Evolutionary conservation across 2,329 filamentous ascomycete genomes (phyloP).

Genomic region (Sclerotiophoma versabilis): DNA sequence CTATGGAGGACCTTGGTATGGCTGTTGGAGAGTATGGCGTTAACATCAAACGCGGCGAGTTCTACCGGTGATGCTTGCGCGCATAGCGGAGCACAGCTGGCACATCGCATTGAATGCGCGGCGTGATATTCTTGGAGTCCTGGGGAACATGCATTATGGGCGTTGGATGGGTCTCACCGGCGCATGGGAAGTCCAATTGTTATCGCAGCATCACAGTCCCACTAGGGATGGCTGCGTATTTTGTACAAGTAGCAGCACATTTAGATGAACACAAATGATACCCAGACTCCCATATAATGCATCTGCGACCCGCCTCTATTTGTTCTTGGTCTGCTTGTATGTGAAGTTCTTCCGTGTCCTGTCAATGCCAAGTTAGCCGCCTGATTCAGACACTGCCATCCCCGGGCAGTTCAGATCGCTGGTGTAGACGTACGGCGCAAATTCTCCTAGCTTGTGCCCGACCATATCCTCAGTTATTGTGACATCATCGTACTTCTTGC

Average conservation of each 20-base stretch:
- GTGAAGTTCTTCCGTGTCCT: slow-evolving; percentile 73
- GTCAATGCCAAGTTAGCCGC: slow-evolving; percentile 17
- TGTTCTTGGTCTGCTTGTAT: slow-evolving; percentile 76
- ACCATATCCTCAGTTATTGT: slow-evolving; percentile 95
- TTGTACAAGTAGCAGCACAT: slow-evolving; percentile 47
- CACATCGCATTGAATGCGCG: neutral
- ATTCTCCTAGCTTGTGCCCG: slow-evolving; percentile 92
- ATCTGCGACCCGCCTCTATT: slow-evolving; percentile 50
- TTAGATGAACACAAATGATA: slow-evolving; percentile 43
- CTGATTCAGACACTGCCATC: neutral
- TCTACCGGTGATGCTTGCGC: slow-evolving; percentile 72
- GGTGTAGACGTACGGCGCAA: slow-evolving; percentile 71
- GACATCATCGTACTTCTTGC: slow-evolving; percentile 83
- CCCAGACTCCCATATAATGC: slow-evolving; percentile 47
- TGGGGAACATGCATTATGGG: slow-evolving; percentile 31
- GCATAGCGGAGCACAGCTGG: neutral
- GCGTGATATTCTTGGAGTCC: neutral
- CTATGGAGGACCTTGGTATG: slow-evolving; percentile 99
- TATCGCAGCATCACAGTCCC: neutral
- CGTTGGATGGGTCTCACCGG: slow-evolving; percentile 35
- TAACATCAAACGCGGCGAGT: slow-evolving; percentile 96
- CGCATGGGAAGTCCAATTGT: slow-evolving; percentile 19
- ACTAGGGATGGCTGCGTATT: slow-evolving; percentile 25
- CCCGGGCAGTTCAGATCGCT: too few relatives aligned
- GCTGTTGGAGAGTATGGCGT: slow-evolving; percentile 97